These are phyloP conservation scores for Acephala macrosclerotiorum DNA, from an alignment of 2,329 filamentous ascomycete species.

Conservation along the genomic window DNA sequence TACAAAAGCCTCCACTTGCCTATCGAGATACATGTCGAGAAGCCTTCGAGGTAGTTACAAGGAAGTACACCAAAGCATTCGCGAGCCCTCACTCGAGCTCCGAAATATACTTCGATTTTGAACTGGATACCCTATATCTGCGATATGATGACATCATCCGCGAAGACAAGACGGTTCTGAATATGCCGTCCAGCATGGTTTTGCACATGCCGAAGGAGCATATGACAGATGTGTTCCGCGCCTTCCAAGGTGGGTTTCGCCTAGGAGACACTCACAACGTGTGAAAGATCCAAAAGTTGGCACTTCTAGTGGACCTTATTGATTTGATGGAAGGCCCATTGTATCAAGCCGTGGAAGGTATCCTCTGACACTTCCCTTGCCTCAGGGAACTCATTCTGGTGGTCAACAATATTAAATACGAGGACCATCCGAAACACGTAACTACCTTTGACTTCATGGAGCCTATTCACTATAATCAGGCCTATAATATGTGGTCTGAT, in stretches of 20 bases:
- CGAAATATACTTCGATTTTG: slow-evolving; percentile 20
- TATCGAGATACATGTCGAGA: slow-evolving; percentile 16
- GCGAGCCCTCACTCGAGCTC: not conserved
- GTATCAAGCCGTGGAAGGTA: not conserved
- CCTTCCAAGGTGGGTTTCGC: not conserved
- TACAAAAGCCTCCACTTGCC: not conserved
- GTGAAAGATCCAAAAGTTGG: not conserved
- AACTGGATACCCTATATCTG: slow-evolving; percentile 11
- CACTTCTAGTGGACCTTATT: not conserved
- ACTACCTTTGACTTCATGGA: not conserved
- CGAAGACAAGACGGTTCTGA: too few relatives aligned
- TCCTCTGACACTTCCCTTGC: not conserved
- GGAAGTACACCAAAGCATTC: slow-evolving; percentile 18
- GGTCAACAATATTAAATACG: not conserved
- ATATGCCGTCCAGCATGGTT: too few relatives aligned
- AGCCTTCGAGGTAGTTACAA: slow-evolving; percentile 6
- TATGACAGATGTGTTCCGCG: too few relatives aligned
- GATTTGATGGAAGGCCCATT: not conserved
- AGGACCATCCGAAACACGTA: not conserved
- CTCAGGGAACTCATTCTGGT: not conserved
- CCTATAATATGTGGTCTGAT: not conserved
- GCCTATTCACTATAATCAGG: not conserved
- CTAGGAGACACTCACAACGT: not conserved
- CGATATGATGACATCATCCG: not conserved
- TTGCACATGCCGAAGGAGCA: too few relatives aligned